These are phyloP conservation scores for Fusarium proliferatum DNA, from an alignment of 2,329 filamentous ascomycete genomes.

Conservation along the genomic window DNA sequence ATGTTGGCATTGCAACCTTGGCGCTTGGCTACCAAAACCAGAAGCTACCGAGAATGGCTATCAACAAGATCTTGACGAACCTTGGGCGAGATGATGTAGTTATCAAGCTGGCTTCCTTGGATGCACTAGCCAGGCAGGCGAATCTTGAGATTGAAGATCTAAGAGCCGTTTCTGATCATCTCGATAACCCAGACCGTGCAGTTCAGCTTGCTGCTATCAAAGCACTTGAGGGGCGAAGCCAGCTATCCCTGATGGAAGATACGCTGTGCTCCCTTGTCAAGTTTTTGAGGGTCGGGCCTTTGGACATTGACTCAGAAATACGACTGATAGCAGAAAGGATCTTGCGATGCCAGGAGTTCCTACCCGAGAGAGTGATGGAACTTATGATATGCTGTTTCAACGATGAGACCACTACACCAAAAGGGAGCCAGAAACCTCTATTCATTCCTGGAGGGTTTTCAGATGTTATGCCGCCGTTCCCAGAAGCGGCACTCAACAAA, in stretches of 20 bases:
- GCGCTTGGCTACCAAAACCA: neutral
- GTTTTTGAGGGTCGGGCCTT: neutral
- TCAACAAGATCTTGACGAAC: neutral
- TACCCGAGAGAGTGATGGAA: neutral
- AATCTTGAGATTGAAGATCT: neutral
- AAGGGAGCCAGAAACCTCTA: neutral
- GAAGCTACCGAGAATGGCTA: neutral
- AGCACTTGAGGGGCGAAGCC: neutral
- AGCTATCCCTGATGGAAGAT: neutral
- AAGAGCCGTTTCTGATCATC: neutral
- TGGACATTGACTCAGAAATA: neutral
- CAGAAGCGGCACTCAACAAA: neutral
- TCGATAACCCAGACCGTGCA: neutral
- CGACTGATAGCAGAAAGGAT: neutral
- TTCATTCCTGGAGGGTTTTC: neutral
- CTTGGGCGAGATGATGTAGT: neutral
- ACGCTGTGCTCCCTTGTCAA: neutral
- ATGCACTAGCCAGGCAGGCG: neutral
- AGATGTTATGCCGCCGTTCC: neutral
- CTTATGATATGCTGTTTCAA: neutral
- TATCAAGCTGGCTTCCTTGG: neutral
- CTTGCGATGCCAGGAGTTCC: neutral
- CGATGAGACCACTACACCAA: rapidly evolving
- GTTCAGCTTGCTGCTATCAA: neutral
- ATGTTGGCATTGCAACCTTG: neutral